These are phyloP conservation scores for Baudoinia panamericana DNA, from an alignment of 495 filamentous ascomycete genomes.

Conservation along the genomic window DNA sequence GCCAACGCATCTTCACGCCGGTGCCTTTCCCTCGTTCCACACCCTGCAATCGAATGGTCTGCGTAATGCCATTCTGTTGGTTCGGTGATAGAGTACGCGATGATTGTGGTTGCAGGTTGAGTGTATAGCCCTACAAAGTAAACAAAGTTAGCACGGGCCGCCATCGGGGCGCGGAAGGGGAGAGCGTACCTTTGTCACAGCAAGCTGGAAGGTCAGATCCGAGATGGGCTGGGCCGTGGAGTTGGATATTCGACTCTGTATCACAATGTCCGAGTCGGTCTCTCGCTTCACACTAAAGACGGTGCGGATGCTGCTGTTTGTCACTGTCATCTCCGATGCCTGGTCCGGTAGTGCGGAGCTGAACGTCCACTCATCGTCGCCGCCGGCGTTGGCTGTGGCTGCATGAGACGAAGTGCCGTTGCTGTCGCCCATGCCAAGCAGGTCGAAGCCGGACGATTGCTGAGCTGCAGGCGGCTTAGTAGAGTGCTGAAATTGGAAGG, in stretches of 20 bases:
- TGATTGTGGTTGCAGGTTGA: slow-evolving; percentile 72
- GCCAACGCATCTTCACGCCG: slow-evolving; percentile 76
- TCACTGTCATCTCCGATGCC: slow-evolving; percentile 48
- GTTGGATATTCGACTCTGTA: slow-evolving; percentile 64
- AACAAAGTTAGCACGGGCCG: slow-evolving; percentile 1
- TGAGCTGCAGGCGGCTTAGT: slow-evolving; percentile 23
- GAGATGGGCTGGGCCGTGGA: slow-evolving; percentile 53
- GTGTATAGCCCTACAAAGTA: slow-evolving; percentile 54
- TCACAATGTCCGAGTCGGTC: slow-evolving; percentile 40
- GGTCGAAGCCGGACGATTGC: slow-evolving; percentile 26
- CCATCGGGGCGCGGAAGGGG: too few species aligned
- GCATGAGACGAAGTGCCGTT: slow-evolving; percentile 19
- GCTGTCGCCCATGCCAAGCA: slow-evolving; percentile 16
- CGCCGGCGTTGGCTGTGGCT: slow-evolving; percentile 26
- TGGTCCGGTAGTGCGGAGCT: slow-evolving; percentile 69
- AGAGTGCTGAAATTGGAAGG: slow-evolving; percentile 33
- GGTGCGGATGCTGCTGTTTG: slow-evolving; percentile 41
- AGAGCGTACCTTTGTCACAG: slow-evolving; percentile 88
- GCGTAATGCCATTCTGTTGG: slow-evolving; percentile 66
- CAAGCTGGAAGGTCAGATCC: slow-evolving; percentile 80
- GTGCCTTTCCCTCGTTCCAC: slow-evolving; percentile 57
- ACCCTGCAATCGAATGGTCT: slow-evolving; percentile 66
- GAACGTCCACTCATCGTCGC: slow-evolving; percentile 88
- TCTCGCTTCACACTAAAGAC: slow-evolving; percentile 36
- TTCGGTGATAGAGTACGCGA: slow-evolving; percentile 59